Percentiles rank a stretch among this genome's conserved stretches.
Evolutionary conservation across 2,329 filamentous ascomycete genomes (phyloP).

Genomic region (Colletotrichum sojae): DNA sequence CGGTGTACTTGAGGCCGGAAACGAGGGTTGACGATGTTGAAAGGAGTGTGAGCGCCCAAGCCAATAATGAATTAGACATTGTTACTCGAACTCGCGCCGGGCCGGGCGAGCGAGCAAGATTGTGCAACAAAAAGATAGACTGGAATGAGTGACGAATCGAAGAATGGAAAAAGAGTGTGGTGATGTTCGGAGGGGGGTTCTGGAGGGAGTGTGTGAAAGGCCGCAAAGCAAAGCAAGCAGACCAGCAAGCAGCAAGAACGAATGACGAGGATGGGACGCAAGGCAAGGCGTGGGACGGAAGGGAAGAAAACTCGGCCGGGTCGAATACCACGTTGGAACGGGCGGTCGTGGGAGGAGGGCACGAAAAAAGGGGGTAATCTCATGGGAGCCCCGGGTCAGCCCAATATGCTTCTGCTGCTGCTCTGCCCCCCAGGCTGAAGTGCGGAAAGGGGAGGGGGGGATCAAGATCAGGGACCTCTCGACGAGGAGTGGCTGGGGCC

Average conservation of each 20-base stretch:
- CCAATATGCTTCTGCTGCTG: constrained; percentile 25
- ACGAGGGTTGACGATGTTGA: constrained; percentile 44
- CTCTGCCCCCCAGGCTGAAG: constrained; percentile 31
- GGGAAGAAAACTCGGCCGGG: constrained; percentile 40
- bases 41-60: constrained; percentile 41
- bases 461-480: constrained; percentile 19
- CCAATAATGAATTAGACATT: constrained; percentile 41
- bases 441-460: constrained; percentile 31
- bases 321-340: constrained; percentile 33
- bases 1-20: constrained; percentile 48
- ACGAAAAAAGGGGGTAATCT: constrained; percentile 39
- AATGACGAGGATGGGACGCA: constrained; percentile 37
- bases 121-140: constrained; percentile 35
- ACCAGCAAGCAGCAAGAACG: constrained; percentile 41
- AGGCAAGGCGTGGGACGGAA: constrained; percentile 39
- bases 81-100: constrained; percentile 39
- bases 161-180: constrained; percentile 35
- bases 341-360: constrained; percentile 3
- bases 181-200: constrained; percentile 26
- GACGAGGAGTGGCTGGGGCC: constrained; percentile 36
- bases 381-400: constrained; percentile 36
- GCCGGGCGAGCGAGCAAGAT: constrained; percentile 35
- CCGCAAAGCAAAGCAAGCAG: constrained; percentile 41
- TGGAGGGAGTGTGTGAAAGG: constrained; percentile 30
- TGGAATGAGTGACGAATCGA: constrained; percentile 40